Evolutionary conservation across 2,329 filamentous ascomycete genomes (phyloP), one percentile per base, ranked within the genome.

Genomic region (Nothopassalora personata): DNA sequence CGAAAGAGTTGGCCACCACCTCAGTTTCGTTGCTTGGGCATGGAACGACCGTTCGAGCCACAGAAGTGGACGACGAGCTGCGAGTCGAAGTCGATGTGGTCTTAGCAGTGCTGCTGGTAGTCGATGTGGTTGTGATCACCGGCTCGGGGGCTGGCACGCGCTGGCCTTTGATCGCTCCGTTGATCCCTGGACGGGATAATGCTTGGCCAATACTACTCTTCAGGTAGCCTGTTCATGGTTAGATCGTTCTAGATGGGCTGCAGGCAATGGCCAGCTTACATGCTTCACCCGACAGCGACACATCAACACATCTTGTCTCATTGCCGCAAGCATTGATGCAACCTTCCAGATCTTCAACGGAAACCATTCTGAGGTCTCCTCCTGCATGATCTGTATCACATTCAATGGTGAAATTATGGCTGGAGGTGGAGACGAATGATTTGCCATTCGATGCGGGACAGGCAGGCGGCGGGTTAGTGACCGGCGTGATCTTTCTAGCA

Each of bases 361-460:
- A 58, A 6, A 57, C 58, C 13, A 30, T 23, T 23, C 27, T 60
- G 19, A 71, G 63, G 57, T 72, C 68, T 33, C 69, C 70, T 5
- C 61, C 68, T 9, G 58, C 50, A 48, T 71, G 67, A 45, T 72
- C 70, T 19, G 69, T 65, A 31, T 60, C 65, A 57, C 70, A 72
- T 48, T 70, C 67, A 51, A 72, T 65, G 28, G 64, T 27, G 56
- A 66, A 71, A 27, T 56, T 49, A 5, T 62, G 57, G n/a, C 66
- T 64, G 33, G 59, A 67, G n/a, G 56, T 19, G 10, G 60, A 63
- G 5, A 57, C 64, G 54, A 69, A 67, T 1, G 54, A 59, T 19
- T 57, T 68, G 27, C 58, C 60, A 46, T 70, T 63, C 7, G 59
- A 58, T 4, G 39, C 43, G 1, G 68, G 68, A 52, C 68, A 71